phyloP scores from a whole-genome alignment of 2,329 filamentous ascomycete genomes.

The Penicillium sp. region DNA sequence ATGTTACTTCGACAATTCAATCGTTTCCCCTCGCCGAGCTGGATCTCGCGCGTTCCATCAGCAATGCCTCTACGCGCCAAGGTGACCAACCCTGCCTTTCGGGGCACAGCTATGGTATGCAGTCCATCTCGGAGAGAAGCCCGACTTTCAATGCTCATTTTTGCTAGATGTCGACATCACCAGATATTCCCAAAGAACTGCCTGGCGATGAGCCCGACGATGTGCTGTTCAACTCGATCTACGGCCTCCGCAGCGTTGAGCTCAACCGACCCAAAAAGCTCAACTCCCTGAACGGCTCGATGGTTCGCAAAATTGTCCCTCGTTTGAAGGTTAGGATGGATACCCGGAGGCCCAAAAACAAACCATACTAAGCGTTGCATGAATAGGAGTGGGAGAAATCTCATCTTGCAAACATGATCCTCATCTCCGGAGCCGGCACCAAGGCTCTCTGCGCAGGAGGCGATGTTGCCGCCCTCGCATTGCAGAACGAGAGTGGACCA shows the following conservation, averaged over 20 bases:
- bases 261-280: conserved; percentile 90
- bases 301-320: conserved; percentile 92
- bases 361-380: conserved; percentile 15
- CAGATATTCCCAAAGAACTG: conserved; percentile 52
- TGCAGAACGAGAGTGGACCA: conserved; percentile 65
- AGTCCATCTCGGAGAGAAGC: not conserved
- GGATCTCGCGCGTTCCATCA: conserved; percentile 45
- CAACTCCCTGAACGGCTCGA: conserved; percentile 89
- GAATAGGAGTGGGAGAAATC: conserved; percentile 85
- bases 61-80: conserved; percentile 81
- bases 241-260: conserved; percentile 86
- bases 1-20: conserved; percentile 47
- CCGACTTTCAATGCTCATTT: conserved; percentile 16
- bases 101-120: conserved; percentile 54
- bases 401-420: conserved; percentile 84
- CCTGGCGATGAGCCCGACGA: conserved; percentile 77
- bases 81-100: conserved; percentile 61
- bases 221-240: conserved; percentile 86
- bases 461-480: conserved; percentile 77
- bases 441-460: conserved; percentile 91
- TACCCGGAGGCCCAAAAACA: not conserved
- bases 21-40: conserved; percentile 44
- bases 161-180: conserved; percentile 44
- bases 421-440: conserved; percentile 85
- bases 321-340: conserved; percentile 59